These are phyloP conservation scores for Naumovozyma baii DNA, from an alignment of 805 yeast species.

Conservation along the genomic window DNA sequence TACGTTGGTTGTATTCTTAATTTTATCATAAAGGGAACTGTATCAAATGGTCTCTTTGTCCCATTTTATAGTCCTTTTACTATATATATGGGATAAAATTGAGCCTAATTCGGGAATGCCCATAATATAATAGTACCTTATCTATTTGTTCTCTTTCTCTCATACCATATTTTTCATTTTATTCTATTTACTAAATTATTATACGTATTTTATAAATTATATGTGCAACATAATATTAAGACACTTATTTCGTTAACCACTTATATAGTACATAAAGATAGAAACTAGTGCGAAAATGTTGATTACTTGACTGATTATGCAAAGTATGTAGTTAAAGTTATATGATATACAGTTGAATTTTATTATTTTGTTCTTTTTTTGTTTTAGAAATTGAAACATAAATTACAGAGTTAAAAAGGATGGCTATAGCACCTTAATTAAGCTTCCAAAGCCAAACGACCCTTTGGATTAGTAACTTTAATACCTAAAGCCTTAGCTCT, in stretches of 20 bases:
- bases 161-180: not conserved
- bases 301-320: too few species aligned
- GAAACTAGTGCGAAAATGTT: too few species aligned
- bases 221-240: too few species aligned
- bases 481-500: slow-evolving; percentile 98
- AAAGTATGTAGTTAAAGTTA: not conserved
- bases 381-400: not conserved
- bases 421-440: slow-evolving; percentile 35
- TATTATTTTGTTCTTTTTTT: too few species aligned
- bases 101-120: not conserved
- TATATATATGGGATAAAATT: not conserved
- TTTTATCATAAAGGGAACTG: not conserved
- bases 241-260: too few species aligned
- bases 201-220: too few species aligned
- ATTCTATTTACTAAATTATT: not conserved
- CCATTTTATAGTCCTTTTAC: not conserved
- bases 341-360: not conserved
- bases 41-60: not conserved
- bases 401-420: too few species aligned
- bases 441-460: slow-evolving; percentile 97
- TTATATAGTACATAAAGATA: too few species aligned
- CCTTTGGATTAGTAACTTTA: slow-evolving; percentile 98
- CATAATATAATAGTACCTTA: not conserved
- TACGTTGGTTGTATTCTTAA: slow-evolving; percentile 66
- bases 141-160: not conserved